Base-by-base conservation (phyloP, 2,329 filamentous ascomycete species). In the Botryosphaeria agaves region DNA sequence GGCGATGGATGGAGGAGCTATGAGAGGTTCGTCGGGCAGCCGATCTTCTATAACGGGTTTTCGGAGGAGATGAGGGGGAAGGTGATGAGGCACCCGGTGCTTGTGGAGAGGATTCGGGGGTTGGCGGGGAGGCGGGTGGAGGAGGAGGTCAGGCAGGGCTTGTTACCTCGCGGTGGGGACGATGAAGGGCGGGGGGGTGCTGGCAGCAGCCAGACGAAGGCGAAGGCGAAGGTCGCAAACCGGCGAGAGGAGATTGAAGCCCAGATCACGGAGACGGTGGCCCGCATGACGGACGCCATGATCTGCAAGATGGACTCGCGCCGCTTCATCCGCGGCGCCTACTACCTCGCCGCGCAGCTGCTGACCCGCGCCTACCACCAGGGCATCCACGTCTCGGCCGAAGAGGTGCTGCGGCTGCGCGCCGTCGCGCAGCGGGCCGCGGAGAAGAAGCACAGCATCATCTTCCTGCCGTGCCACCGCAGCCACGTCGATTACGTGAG, bases 261-360 rank as follows among this genome's bases (percentile, higher is more conserved):
- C 21, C 76, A 76, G 34, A 59, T 98, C 27, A 66, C 73, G 32
- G 75, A 93, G 46, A 76, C 94, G 4, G 79, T 82, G 3, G 82
- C 89, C 38, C 75, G 77, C 40, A 76, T 89, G 68, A 82, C 84
- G 15, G 83, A 93, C 47, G 72, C 77, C 38, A 95, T 98, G 89
- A 94, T 98, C 37, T 95, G 87, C 68, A 98, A 98, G 57, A 87
- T 95, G 66, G 89, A 98, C 55, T 91, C 78, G 62, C 91, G 85
- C 49, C 62, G 71, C 2, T 95, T 95, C 47, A 93, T 98, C 41
- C 66, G 89, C 29, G 73, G 82, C 15, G 87, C 89, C 28, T 95
- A 95, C 51, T 98, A 94, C 50, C 49, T 93, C 23, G 65, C 64
- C 28, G 92, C 85, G 1, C 87, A 95, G 55, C 64, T 95, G 28